Evolutionary conservation across 2,329 filamentous ascomycete genomes (phyloP), one percentile per base, ranked within the genome.

Genomic region (Phaeomoniella chlamydospora): DNA sequence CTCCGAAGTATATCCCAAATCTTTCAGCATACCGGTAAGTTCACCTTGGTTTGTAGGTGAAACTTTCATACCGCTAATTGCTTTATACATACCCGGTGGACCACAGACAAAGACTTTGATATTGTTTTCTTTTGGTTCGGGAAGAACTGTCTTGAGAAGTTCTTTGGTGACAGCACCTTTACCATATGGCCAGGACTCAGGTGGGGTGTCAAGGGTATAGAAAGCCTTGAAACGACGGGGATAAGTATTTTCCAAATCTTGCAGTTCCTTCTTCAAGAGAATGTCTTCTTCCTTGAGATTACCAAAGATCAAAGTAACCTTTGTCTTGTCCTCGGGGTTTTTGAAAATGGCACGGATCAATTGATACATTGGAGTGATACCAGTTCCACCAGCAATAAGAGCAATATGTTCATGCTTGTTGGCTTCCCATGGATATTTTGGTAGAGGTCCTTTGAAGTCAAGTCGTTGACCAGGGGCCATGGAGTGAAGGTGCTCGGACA

Each of bases 361-460:
- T 69, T 98, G 90, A 70, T 83, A 96, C 88, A 96, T 94, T 48
- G 90, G 90, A 9, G 90, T 90, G 59, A 98, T 93, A 42, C 90
- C 90, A 5, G 90, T 94, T 45, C 90, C 90, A 50, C 90, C 90
- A n/a, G 88, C 85, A 43, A 98, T 59, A 49, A 66, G 45, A 35
- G 53, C 56, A 46, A 67, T 55, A 67, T 96, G 86, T 41, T 83
- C 67, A 67, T 94, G 87, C 74, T 94, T 94, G 73, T 96, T 96
- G 47, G 78, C 54, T 36, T 74, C 55, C 87, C 87, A 96, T 18
- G 74, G 62, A 62, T 94, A 96, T 64, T 98, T 98, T 51, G 85
- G 83, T 29, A 98, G 75, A 2, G 90, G 90, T 13, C 90, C 90
- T 72, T 98, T 96, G 67, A 98, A 77, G 43, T 88, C 79, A 37